A percentile compares a stretch with the other conserved stretches of the same genome.
These are phyloP conservation scores for Moniliophthora roreri DNA, from an alignment of 1,284 basidiomycete genomes.

Conservation along the genomic window DNA sequence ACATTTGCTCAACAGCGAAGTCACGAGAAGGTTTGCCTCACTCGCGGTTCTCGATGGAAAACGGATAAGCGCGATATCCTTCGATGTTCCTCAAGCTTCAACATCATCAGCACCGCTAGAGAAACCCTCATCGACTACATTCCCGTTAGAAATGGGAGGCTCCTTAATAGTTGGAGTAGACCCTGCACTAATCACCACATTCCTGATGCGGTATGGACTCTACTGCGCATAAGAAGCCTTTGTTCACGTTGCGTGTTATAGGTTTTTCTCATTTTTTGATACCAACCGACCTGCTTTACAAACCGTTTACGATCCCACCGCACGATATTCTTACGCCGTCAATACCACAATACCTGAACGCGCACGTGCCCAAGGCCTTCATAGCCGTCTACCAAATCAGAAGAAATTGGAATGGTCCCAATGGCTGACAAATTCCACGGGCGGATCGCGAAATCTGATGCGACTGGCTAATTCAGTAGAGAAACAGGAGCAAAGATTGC, in stretches of 20 bases:
- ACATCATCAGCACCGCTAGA: slow-evolving; percentile 36
- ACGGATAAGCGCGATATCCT: slow-evolving; percentile 71
- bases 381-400: slow-evolving; percentile 76
- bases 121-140: slow-evolving; percentile 56
- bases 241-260: slow-evolving; percentile 30
- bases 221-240: slow-evolving; percentile 12
- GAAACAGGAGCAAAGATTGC: slow-evolving; percentile 68
- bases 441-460: slow-evolving; percentile 78
- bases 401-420: slow-evolving; percentile 72
- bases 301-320: slow-evolving; percentile 78
- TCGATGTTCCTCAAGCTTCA: slow-evolving; percentile 58
- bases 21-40: slow-evolving; percentile 67
- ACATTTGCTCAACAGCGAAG: slow-evolving; percentile 48
- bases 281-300: slow-evolving; percentile 66
- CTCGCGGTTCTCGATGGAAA: slow-evolving; percentile 76
- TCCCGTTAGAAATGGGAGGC: slow-evolving; percentile 71
- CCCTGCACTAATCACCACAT: slow-evolving; percentile 66
- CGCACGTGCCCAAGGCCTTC: slow-evolving; percentile 65
- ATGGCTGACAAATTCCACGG: slow-evolving; percentile 58
- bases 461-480: slow-evolving; percentile 61
- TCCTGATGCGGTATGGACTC: slow-evolving; percentile 68
- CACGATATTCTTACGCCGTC: slow-evolving; percentile 87
- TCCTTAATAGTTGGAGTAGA: slow-evolving; percentile 80
- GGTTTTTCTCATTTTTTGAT: slow-evolving; percentile 88
- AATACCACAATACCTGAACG: slow-evolving; percentile 81